phyloP scores from a whole-genome alignment of 192 early-diverging fungal genomes.

The Glomus cerebriforme region DNA sequence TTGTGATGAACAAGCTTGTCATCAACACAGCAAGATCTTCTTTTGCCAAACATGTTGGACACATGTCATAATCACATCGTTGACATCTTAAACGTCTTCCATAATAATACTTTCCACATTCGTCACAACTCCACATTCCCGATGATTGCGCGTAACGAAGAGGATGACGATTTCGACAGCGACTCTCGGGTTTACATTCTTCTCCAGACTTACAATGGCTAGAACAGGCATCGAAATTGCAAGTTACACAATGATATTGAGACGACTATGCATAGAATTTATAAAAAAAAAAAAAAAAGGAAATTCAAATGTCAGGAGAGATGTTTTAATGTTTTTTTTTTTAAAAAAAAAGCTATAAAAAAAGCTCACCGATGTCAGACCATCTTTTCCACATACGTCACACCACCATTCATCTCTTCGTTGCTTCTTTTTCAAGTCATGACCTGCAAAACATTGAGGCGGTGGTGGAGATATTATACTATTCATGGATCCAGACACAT shows the following conservation, averaged over 20 bases:
- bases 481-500: constrained; percentile 28
- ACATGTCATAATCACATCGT: constrained; percentile 28
- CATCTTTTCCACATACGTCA: constrained; percentile 23
- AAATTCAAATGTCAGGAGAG: background rate
- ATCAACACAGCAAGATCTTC: constrained; percentile 13
- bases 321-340: too few species aligned
- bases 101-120: background rate
- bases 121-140: constrained; percentile 8
- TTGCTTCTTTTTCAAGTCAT: constrained; percentile 20
- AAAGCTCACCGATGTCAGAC: background rate
- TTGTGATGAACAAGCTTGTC: constrained; percentile 18
- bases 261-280: background rate
- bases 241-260: constrained; percentile 2
- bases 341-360: background rate
- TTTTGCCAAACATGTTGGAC: constrained; percentile 16
- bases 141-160: background rate
- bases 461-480: background rate
- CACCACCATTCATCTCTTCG: background rate
- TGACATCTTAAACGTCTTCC: constrained; percentile 9
- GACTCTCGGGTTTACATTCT: background rate
- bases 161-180: constrained; percentile 1
- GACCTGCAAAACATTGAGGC: constrained; percentile 26
- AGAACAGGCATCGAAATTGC: constrained; percentile 19
- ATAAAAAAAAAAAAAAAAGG: background rate
- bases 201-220: constrained; percentile 6